phyloP scores from a whole-genome alignment of 441 rosid genomes.

The Omphalea diandra region DNA sequence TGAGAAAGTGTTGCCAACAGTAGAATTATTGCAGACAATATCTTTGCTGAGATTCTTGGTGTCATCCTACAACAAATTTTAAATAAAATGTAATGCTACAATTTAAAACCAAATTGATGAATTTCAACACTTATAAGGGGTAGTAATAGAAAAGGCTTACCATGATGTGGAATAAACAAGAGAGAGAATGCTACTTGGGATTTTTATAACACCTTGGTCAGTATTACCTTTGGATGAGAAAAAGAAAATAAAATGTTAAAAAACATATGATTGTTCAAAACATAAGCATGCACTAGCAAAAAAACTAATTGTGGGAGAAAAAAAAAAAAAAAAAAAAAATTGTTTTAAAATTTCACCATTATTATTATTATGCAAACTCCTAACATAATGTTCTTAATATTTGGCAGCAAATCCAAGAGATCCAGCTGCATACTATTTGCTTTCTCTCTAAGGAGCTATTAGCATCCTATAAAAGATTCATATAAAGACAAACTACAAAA shows the following conservation, averaged over 20 bases:
- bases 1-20: constrained; percentile 71
- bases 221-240: constrained; percentile 48
- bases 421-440: neutral
- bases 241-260: constrained; percentile 1
- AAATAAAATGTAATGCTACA: neutral
- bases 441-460: neutral
- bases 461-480: neutral
- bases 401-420: constrained; percentile 4
- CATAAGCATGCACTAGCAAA: neutral
- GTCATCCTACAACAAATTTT: constrained; percentile 55
- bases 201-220: constrained; percentile 42
- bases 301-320: neutral
- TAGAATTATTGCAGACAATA: constrained; percentile 54
- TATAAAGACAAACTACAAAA: neutral
- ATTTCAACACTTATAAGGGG: constrained; percentile 10
- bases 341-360: constrained; percentile 1
- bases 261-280: neutral
- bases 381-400: neutral
- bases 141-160: constrained; percentile 36
- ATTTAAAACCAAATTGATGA: neutral
- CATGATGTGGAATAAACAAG: constrained; percentile 52
- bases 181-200: constrained; percentile 52
- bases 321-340: neutral
- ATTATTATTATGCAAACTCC: neutral
- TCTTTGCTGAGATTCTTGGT: constrained; percentile 45